Evolutionary conservation across 2,329 filamentous ascomycete genomes (phyloP).

Genomic region (Fusarium bactridioides): DNA sequence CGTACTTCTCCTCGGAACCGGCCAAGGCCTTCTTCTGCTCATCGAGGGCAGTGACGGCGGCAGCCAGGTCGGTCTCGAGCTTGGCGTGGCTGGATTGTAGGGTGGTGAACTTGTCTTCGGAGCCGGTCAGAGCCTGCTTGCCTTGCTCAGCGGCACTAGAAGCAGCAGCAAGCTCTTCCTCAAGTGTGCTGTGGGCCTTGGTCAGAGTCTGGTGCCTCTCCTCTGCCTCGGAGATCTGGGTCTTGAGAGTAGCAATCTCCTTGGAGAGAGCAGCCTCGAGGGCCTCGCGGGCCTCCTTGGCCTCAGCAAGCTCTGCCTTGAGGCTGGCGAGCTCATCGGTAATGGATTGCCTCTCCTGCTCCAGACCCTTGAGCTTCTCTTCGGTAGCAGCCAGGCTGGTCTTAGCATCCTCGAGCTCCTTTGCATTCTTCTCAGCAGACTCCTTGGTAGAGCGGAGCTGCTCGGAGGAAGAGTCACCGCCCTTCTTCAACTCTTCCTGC

Average conservation of each 20-base stretch:
- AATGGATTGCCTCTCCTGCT: constrained; percentile 43
- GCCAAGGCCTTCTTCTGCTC: constrained; percentile 42
- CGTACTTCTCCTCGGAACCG: constrained; percentile 41
- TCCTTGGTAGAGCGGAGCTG: constrained; percentile 42
- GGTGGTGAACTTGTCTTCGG: constrained; percentile 40
- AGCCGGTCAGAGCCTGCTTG: constrained; percentile 39
- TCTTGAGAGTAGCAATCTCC: constrained; percentile 45
- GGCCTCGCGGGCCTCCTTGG: constrained; percentile 46
- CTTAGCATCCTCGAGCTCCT: constrained; percentile 40
- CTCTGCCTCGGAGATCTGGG: constrained; percentile 46
- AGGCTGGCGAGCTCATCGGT: constrained; percentile 45
- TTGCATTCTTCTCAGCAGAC: constrained; percentile 22
- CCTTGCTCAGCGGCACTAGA: constrained; percentile 40
- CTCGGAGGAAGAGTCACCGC: constrained; percentile 33
- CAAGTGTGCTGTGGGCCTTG: constrained; percentile 42
- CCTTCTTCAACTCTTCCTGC: constrained; percentile 46
- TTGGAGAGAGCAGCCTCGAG: constrained; percentile 45
- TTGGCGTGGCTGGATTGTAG: constrained; percentile 41
- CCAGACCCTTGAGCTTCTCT: constrained; percentile 39
- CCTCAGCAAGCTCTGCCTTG: constrained; percentile 46
- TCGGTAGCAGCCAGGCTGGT: constrained; percentile 33
- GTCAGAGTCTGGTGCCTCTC: constrained; percentile 46
- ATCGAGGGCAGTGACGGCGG: constrained; percentile 39
- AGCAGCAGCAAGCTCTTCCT: constrained; percentile 44
- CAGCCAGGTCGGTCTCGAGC: constrained; percentile 40